Conservation (phyloP, 1,284 basidiomycete species). For the Mycosarcoma mackinlayi region DNA sequence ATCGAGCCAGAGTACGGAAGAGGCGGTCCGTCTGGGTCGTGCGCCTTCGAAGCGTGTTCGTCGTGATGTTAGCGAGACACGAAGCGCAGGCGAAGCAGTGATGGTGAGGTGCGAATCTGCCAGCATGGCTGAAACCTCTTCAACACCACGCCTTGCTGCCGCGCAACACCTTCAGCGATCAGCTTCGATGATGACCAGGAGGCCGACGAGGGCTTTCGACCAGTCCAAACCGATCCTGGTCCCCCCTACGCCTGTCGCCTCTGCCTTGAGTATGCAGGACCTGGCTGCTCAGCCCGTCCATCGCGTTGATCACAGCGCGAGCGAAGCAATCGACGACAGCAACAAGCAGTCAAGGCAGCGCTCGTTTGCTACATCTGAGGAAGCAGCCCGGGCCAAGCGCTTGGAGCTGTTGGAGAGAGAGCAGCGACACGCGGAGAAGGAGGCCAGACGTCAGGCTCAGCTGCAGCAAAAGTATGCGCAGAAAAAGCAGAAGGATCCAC, state of each 20-base stretch:
- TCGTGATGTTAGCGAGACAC: conserved; percentile 27
- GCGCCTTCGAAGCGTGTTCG: conserved; percentile 48
- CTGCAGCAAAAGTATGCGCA: conserved; percentile 47
- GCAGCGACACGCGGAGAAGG: conserved; percentile 29
- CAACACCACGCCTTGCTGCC: neutral
- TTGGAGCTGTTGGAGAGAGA: conserved; percentile 40
- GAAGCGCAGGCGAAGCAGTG: conserved; percentile 29
- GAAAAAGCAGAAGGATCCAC: conserved; percentile 54
- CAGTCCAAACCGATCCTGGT: conserved; percentile 14
- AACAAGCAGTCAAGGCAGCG: conserved; percentile 21
- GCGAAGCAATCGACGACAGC: conserved; percentile 2
- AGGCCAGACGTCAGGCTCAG: conserved; percentile 33
- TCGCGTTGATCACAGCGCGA: no score
- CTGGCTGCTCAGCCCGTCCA: neutral
- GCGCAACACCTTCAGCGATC: conserved; percentile 15
- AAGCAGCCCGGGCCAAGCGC: conserved; percentile 47
- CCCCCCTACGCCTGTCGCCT: neutral
- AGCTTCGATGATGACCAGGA: conserved; percentile 11
- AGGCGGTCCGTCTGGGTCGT: conserved; percentile 41
- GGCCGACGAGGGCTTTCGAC: conserved; percentile 4
- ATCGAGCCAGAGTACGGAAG: conserved; percentile 14
- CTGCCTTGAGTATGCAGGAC: neutral
- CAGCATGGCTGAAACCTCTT: neutral
- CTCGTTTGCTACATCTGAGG: conserved; percentile 48
- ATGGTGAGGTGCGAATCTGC: conserved; percentile 15